phyloP scores from a whole-genome alignment of 2,329 filamentous ascomycete genomes.

The Aspergillus fructus region DNA sequence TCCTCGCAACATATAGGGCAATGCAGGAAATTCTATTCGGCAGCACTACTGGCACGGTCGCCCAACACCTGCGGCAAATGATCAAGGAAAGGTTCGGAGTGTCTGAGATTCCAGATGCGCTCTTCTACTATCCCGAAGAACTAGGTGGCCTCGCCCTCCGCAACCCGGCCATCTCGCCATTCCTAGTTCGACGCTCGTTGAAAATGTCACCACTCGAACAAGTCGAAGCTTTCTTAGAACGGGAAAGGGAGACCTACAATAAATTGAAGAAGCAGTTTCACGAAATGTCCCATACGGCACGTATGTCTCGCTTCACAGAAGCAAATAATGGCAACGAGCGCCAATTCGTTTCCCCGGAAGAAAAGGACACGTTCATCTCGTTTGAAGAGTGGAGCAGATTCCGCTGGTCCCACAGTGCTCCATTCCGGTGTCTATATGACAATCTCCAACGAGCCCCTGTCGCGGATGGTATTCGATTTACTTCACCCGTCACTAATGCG shows the following conservation, averaged over 20 bases:
- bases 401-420: conserved; percentile 25
- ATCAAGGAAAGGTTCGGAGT: conserved; percentile 52
- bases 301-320: conserved; percentile 8
- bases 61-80: conserved; percentile 50
- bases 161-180: conserved; percentile 48
- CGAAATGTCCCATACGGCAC: not conserved
- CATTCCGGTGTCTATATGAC: conserved; percentile 22
- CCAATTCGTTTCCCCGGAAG: conserved; percentile 11
- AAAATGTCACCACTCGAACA: conserved; percentile 24
- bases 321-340: not conserved
- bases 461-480: conserved; percentile 14
- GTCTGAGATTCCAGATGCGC: conserved; percentile 44
- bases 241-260: conserved; percentile 25
- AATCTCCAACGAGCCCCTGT: conserved; percentile 26
- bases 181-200: conserved; percentile 36
- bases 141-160: conserved; percentile 49
- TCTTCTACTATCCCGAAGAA: conserved; percentile 49
- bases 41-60: conserved; percentile 39
- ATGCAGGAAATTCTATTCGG: conserved; percentile 50
- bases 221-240: conserved; percentile 24
- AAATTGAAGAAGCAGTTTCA: conserved; percentile 25
- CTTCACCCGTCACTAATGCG: conserved; percentile 24
- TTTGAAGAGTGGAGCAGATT: conserved; percentile 38
- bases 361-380: conserved; percentile 30
- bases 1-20: conserved; percentile 46